Evolutionary conservation across 176 grass and related monocot species (phyloP), one percentile per base, ranked within the genome.

Genomic region (Poa annua): DNA sequence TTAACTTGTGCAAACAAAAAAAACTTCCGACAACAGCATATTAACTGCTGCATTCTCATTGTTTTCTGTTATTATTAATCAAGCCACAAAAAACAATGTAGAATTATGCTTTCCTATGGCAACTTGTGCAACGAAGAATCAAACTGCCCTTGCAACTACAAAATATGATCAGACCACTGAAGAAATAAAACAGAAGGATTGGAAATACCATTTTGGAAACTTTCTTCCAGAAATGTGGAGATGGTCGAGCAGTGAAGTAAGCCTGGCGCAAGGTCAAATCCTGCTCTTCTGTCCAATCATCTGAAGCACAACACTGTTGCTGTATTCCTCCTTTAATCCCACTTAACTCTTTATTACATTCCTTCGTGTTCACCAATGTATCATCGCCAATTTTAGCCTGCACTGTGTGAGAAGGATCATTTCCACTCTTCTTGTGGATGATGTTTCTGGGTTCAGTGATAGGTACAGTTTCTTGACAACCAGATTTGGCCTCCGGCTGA

Each of bases 201-300:
- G n/a, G 26, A 32, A 59, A 64, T 98, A 95, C 95, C 95, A 98
- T 91, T 89, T 90, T 98, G 70, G 92, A 92, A 26, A 98, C 88
- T 80, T 82, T 95, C 88, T 95, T 98, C 92, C 95, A 98, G 80
- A 98, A 98, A 95, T 93, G 90, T 29, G 92, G 95, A 8, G 95
- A 95, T 65, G 95, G 95, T 61, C 85, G 86, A 39, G 88, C 90
- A 69, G 29, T 73, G 60, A 98, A 90, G 69, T 87, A 98, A 45
- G 92, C 92, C 80, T 83, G 83, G 50, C 50, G 85, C 84, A 98
- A 76, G 45, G 89, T 85, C 21, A 73, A 74, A 32, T 95, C 92
- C 78, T 95, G 90, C 65, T 91, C 92, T 90, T 80, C 76, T 81
- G 90, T 95, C 92, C 95, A 98, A 42, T 84, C 82, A 79, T 87